Evolutionary conservation across 495 filamentous ascomycete species (phyloP), one percentile per base, ranked within the genome.

Genomic region (Neurospora sp.): DNA sequence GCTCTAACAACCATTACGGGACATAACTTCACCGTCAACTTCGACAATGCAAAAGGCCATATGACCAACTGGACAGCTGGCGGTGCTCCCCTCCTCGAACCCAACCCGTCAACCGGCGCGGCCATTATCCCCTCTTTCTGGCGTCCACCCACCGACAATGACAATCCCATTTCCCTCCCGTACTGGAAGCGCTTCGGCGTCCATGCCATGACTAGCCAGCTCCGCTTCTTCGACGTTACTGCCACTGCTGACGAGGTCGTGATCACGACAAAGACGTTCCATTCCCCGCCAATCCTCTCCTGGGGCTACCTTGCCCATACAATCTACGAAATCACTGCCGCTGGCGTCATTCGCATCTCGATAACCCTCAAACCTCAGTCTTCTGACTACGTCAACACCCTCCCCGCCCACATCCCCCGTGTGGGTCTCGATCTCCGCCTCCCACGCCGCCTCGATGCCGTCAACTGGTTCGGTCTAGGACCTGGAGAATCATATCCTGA

Each of bases 401-500:
- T 74, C 1, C 83, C 90, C 0, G 73, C 76, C 16, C 86, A 85
- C 12, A 77, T 92, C 2, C 88, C 90, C 5, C 86, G 90, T 31
- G 80, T 88, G 16, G 89, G 89, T 1, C 75, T 90, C 1, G 74
- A 77, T 10, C 78, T 91, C 38, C 79, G 82, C 12, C 81, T 91
- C 12, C 73, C 79, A 40, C 78, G 71, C 35, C 69, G 35, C 7
- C 46, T 88, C 8, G 80, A 84, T 38, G 40, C 12, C 3, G 85
- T 85, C 5, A 77, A 76, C 1, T 91, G 88, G 89, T 85, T 87
- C 75, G 90, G 90, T 4, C 84, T 87, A 6, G 90, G 90, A 0
- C 90, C 90, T 0, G 88, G 87, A 10, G 89, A 91, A 79, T 85
- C 85, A 9, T 91, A 91, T 70, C 80, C 82, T 12, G 90, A 91